phyloP scores from a whole-genome alignment of 176 grass and related monocot genomes.

The Cenchrus americanus region DNA sequence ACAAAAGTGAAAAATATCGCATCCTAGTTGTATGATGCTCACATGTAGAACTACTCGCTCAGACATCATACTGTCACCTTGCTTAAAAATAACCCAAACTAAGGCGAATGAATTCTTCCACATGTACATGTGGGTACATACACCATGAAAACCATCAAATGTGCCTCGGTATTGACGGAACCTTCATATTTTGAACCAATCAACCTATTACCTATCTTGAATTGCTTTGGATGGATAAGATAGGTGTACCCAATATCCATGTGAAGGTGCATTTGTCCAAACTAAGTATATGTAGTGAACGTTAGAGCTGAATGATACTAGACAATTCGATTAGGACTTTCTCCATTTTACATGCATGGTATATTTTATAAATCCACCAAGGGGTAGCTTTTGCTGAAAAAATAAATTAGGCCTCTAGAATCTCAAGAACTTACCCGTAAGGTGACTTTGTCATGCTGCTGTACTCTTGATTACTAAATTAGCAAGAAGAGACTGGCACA shows the following conservation, averaged over 20 bases:
- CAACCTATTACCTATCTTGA: neutral
- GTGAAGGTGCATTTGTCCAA: neutral
- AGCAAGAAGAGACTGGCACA: neutral
- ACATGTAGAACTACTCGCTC: neutral
- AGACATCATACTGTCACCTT: neutral
- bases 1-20: neutral
- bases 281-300: neutral
- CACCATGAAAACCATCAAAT: neutral
- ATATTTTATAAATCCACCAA: neutral
- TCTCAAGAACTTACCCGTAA: neutral
- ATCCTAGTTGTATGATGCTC: conserved; percentile 2
- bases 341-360: neutral
- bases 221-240: neutral
- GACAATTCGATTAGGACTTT: neutral
- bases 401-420: neutral
- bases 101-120: neutral
- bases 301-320: neutral
- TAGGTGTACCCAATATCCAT: neutral
- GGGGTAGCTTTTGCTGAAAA: neutral
- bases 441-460: neutral
- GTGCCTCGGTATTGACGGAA: neutral
- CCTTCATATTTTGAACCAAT: neutral
- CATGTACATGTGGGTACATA: neutral
- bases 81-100: conserved; percentile 26
- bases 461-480: neutral